Percentiles rank a stretch among this genome's conserved stretches.
Conservation (phyloP, 306 rosid genomes). For the Canavalia gladiata region DNA sequence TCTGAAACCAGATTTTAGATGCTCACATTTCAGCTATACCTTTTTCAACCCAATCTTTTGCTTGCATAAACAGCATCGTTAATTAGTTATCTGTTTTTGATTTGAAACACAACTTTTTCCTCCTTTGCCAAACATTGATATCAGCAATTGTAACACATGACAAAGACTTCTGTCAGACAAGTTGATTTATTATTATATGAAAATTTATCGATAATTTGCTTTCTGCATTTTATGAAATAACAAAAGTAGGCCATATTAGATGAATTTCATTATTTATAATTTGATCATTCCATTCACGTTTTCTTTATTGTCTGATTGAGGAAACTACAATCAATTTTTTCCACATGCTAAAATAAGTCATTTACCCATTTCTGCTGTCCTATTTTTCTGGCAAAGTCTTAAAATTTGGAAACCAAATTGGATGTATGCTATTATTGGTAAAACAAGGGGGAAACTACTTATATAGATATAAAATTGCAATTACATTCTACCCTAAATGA, state of each 20-base stretch:
- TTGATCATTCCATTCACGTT: neutral
- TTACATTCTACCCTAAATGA: too few relatives aligned
- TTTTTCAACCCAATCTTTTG: neutral
- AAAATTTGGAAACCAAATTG: too few relatives aligned
- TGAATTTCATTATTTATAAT: neutral
- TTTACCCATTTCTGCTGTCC: too few relatives aligned
- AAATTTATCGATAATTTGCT: neutral
- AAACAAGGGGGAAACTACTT: too few relatives aligned
- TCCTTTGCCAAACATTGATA: neutral
- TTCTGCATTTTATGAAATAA: neutral
- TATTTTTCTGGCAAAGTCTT: too few relatives aligned
- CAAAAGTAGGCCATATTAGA: neutral
- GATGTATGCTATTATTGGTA: too few relatives aligned
- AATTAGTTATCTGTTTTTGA: neutral
- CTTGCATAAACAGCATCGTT: neutral
- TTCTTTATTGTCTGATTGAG: neutral
- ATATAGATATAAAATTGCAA: too few relatives aligned
- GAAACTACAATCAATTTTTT: neutral
- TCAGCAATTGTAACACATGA: neutral
- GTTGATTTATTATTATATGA: neutral
- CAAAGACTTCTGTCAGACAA: neutral
- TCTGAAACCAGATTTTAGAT: neutral
- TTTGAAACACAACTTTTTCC: neutral
- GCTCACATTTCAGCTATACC: neutral
- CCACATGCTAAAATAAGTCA: too few relatives aligned